phyloP scores from a whole-genome alignment of 192 early-diverging fungal species.

The Coemansia biformis region DNA sequence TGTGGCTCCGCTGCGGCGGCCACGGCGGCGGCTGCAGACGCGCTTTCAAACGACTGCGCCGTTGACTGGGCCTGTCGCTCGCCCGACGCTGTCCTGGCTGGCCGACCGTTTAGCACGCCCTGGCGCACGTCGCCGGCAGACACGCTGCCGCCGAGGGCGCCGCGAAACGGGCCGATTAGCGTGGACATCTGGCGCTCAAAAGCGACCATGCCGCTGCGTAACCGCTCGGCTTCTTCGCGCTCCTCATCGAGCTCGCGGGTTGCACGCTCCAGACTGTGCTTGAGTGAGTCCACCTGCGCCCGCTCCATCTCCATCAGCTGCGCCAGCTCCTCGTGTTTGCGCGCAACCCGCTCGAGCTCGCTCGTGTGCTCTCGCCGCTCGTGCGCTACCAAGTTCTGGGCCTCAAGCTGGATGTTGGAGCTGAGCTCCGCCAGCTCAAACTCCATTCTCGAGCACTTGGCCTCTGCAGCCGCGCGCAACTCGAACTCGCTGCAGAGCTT shows the following conservation, averaged over 20 bases:
- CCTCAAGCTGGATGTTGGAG: constrained; percentile 44
- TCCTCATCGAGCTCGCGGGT: constrained; percentile 23
- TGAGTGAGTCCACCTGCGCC: constrained; percentile 33
- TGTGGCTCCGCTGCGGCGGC: constrained; percentile 15
- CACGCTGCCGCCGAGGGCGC: neutral
- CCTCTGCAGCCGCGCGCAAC: constrained; percentile 44
- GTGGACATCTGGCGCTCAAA: constrained; percentile 28
- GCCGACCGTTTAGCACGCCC: neutral
- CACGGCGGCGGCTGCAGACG: neutral
- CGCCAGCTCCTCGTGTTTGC: constrained; percentile 16
- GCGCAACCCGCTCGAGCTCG: constrained; percentile 25
- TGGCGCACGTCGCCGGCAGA: neutral
- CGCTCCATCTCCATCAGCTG: constrained; percentile 46
- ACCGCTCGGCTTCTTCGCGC: constrained; percentile 17
- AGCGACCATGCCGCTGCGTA: constrained; percentile 23
- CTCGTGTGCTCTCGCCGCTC: constrained; percentile 35
- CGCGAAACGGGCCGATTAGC: constrained; percentile 2
- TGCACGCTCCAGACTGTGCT: constrained; percentile 32
- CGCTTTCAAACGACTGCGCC: constrained; percentile 5
- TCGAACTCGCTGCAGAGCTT: constrained; percentile 38
- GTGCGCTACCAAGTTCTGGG: constrained; percentile 39
- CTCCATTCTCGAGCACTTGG: constrained; percentile 45
- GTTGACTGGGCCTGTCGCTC: constrained; percentile 3
- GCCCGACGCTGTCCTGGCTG: neutral
- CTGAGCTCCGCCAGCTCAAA: constrained; percentile 48